Evolutionary conservation across 2,329 filamentous ascomycete species (phyloP).

Genomic region (Penicillium sp.): DNA sequence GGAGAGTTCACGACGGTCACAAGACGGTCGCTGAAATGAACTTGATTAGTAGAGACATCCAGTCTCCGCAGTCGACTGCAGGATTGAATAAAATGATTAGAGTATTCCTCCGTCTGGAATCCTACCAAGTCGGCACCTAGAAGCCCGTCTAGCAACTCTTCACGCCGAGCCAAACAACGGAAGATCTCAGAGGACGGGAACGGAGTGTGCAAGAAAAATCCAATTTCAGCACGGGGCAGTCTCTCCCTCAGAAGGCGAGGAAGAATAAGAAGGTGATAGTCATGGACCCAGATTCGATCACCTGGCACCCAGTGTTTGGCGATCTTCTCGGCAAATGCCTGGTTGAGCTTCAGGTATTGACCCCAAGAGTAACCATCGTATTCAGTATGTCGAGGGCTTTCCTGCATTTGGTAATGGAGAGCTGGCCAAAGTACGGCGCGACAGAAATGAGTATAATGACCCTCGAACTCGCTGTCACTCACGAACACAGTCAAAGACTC

Average conservation of each 20-base stretch:
- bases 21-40: conserved; percentile 84
- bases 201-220: conserved; percentile 89
- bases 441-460: conserved; percentile 92
- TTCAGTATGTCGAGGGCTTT: conserved; percentile 93
- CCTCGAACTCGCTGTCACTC: conserved; percentile 86
- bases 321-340: conserved; percentile 85
- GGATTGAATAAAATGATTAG: conserved; percentile 87
- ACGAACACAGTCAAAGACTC: conserved; percentile 80
- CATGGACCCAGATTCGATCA: conserved; percentile 89
- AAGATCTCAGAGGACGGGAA: conserved; percentile 97
- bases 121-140: conserved; percentile 86
- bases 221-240: conserved; percentile 80
- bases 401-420: conserved; percentile 95
- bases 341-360: conserved; percentile 86
- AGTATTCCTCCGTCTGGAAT: conserved; percentile 90
- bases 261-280: conserved; percentile 87
- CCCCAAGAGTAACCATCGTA: conserved; percentile 96
- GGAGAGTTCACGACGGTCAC: conserved; percentile 76
- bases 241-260: conserved; percentile 81
- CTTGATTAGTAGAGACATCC: conserved; percentile 77
- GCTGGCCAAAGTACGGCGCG: conserved; percentile 95
- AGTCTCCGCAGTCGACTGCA: conserved; percentile 82
- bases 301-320: conserved; percentile 85
- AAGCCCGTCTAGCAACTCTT: conserved; percentile 82
- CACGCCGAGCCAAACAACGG: conserved; percentile 77